Percentiles rank a stretch among this genome's conserved stretches.
Evolutionary conservation across 2,329 filamentous ascomycete genomes (phyloP).

Genomic region (Sarocladiaceae sp.): DNA sequence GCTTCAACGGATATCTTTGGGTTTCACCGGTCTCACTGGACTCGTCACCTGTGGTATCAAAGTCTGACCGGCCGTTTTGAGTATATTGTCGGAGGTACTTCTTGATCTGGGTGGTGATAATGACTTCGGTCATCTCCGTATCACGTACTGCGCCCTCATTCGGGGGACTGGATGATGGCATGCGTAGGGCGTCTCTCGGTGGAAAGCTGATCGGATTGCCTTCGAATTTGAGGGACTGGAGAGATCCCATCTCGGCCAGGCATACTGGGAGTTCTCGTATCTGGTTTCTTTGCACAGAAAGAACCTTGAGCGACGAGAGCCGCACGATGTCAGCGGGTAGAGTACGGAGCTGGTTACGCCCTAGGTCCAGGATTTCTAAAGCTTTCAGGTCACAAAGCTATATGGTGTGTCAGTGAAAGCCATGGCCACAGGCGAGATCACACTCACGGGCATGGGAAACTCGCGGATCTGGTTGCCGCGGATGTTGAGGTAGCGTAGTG

Average conservation of each 20-base stretch:
- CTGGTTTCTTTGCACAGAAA: conserved; percentile 81
- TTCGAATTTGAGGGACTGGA: conserved; percentile 84
- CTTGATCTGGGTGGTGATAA: conserved; percentile 56
- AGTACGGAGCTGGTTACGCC: conserved; percentile 73
- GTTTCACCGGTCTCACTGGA: conserved; percentile 69
- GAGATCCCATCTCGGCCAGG: conserved; percentile 80
- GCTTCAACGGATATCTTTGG: conserved; percentile 61
- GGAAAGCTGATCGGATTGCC: conserved; percentile 83
- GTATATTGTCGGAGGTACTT: conserved; percentile 50
- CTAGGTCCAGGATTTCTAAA: conserved; percentile 88
- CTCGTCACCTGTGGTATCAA: conserved; percentile 47
- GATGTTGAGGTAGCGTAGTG: conserved; percentile 73
- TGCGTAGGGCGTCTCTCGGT: conserved; percentile 60
- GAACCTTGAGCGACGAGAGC: conserved; percentile 78
- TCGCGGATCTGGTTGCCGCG: conserved; percentile 67
- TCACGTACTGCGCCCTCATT: conserved; percentile 46
- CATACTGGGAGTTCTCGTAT: conserved; percentile 79
- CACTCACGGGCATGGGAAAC: conserved; percentile 49
- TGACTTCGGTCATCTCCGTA: conserved; percentile 56
- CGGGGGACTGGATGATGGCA: conserved; percentile 47
- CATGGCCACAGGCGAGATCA: neutral
- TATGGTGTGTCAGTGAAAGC: conserved; percentile 10
- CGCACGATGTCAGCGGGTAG: conserved; percentile 75
- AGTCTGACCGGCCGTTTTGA: conserved; percentile 44
- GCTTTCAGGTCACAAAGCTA: conserved; percentile 81